These are phyloP conservation scores for Xeromyces bisporus DNA, from an alignment of 495 filamentous ascomycete genomes.

Conservation along the genomic window DNA sequence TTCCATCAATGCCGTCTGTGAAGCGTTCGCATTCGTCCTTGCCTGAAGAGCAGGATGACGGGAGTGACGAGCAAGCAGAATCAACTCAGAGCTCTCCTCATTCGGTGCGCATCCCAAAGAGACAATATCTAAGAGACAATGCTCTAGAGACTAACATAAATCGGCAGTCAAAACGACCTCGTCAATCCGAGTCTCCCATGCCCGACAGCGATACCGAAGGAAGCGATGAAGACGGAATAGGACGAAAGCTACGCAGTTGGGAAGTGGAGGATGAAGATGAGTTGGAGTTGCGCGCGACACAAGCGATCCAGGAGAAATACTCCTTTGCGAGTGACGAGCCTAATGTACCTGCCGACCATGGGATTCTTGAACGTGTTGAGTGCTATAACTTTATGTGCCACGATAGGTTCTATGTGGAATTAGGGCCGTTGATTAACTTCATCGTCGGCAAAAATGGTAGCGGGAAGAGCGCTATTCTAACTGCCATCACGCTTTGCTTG, in stretches of 20 bases:
- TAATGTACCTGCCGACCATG: constrained; percentile 65
- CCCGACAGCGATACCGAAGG: constrained; percentile 11
- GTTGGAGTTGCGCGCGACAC: constrained; percentile 50
- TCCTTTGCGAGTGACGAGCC: constrained; percentile 34
- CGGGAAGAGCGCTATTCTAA: constrained; percentile 96
- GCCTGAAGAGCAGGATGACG: constrained; percentile 32
- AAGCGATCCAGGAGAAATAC: constrained; percentile 45
- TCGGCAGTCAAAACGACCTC: constrained; percentile 22
- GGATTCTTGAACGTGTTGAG: constrained; percentile 64
- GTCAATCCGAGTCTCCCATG: constrained; percentile 12
- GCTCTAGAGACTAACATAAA: constrained; percentile 5
- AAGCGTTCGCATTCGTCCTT: constrained; percentile 31
- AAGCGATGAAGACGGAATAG: constrained; percentile 11
- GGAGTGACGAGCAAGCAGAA: constrained; percentile 7
- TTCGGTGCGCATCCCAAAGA: not conserved
- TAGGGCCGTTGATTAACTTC: constrained; percentile 93
- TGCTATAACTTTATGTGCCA: constrained; percentile 97
- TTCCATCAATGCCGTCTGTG: constrained; percentile 20
- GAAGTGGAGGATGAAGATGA: constrained; percentile 31
- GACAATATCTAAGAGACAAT: not conserved
- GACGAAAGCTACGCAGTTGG: constrained; percentile 17
- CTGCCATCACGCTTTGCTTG: constrained; percentile 81
- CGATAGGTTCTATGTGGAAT: constrained; percentile 52
- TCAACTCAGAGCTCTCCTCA: constrained; percentile 1
- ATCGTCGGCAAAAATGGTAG: constrained; percentile 96